Evolutionary conservation across 495 filamentous ascomycete genomes (phyloP).

Genomic region (Lasiosphaeriaceae sp.): DNA sequence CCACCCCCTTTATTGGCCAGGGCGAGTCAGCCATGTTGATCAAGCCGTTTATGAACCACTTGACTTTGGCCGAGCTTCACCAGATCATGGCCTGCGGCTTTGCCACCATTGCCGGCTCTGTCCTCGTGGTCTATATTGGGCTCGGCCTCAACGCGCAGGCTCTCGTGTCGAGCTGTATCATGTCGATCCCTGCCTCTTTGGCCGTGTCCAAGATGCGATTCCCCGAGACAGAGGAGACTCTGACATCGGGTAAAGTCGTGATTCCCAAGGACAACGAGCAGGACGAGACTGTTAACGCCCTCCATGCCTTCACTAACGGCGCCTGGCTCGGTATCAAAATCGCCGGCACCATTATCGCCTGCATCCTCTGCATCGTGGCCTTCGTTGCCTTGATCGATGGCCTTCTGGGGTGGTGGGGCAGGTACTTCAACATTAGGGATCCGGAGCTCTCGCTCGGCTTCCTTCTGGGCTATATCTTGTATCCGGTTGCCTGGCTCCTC

Average conservation of each 20-base stretch:
- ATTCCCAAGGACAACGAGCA: conserved; percentile 74
- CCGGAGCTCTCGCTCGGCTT: conserved; percentile 68
- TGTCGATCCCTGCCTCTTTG: conserved; percentile 86
- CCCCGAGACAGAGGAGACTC: conserved; percentile 79
- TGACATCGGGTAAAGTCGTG: conserved; percentile 74
- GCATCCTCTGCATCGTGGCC: conserved; percentile 80
- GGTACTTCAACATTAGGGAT: conserved; percentile 63
- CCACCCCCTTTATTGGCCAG: conserved; percentile 92
- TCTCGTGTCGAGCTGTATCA: conserved; percentile 86
- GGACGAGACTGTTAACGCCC: conserved; percentile 59
- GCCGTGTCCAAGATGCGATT: conserved; percentile 84
- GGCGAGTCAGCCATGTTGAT: conserved; percentile 92
- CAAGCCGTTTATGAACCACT: conserved; percentile 74
- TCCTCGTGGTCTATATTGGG: conserved; percentile 74
- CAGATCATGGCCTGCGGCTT: conserved; percentile 81
- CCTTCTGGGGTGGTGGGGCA: conserved; percentile 84
- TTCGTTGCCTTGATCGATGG: conserved; percentile 72
- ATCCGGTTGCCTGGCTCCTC: conserved; percentile 78
- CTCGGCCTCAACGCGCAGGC: conserved; percentile 80
- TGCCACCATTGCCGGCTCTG: conserved; percentile 63
- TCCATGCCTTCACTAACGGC: conserved; percentile 84
- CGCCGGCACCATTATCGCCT: conserved; percentile 76
- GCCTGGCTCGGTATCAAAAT: conserved; percentile 89
- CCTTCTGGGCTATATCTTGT: conserved; percentile 79
- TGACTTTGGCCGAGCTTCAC: conserved; percentile 82